phyloP scores from a whole-genome alignment of 1,284 basidiomycete genomes.

The Amylostereum areolatum region DNA sequence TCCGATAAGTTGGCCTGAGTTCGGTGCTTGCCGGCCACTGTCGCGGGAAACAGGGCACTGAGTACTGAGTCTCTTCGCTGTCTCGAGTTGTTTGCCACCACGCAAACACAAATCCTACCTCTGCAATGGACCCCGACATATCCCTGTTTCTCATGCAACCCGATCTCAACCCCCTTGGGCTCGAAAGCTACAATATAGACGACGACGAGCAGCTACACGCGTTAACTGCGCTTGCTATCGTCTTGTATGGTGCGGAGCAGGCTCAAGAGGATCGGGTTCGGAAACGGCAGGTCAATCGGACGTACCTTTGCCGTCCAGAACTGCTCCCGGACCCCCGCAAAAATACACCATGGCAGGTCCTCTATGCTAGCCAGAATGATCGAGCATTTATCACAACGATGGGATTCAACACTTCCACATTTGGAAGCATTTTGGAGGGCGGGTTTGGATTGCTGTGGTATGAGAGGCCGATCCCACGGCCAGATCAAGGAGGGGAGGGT shows the following conservation, averaged over 20 bases:
- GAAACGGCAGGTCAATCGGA: background rate
- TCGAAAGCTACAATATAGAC: no score
- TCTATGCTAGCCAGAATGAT: slow-evolving; percentile 26
- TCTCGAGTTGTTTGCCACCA: no score
- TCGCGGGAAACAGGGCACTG: no score
- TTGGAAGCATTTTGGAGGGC: slow-evolving; percentile 26
- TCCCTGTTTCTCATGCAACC: no score
- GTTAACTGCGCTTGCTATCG: background rate
- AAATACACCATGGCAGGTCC: slow-evolving; percentile 30
- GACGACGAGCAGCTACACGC: no score
- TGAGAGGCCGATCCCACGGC: slow-evolving; percentile 25
- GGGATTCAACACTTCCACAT: slow-evolving; percentile 36
- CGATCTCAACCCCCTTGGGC: no score
- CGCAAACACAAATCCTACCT: no score
- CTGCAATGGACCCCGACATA: no score
- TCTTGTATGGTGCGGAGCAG: background rate
- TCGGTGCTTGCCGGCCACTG: no score
- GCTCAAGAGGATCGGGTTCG: background rate
- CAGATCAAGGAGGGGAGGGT: slow-evolving; percentile 22
- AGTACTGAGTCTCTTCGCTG: no score
- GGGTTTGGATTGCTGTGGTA: slow-evolving; percentile 33
- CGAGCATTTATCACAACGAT: slow-evolving; percentile 42
- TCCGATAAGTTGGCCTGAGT: no score
- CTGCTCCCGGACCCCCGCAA: slow-evolving; percentile 28
- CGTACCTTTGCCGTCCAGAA: slow-evolving; percentile 23